Percentiles rank a stretch among this genome's conserved stretches.
These are phyloP conservation scores for Debaryomyces prosopidis DNA, from an alignment of 805 yeast species.

Conservation along the genomic window DNA sequence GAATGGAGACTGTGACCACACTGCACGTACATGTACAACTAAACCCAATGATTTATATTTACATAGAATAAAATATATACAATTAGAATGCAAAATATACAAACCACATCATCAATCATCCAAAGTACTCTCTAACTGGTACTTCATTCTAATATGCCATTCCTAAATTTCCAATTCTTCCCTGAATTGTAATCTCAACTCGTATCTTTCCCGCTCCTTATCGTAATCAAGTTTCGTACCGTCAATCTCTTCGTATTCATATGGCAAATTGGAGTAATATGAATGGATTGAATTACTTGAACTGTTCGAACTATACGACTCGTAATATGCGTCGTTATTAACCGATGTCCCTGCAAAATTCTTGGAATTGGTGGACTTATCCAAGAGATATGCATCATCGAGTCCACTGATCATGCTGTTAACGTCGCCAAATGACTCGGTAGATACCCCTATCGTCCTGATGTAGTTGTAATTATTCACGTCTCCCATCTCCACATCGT, in stretches of 20 bases:
- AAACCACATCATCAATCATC: too few relatives aligned
- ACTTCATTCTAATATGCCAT: not conserved
- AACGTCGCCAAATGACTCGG: not conserved
- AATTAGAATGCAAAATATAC: not conserved
- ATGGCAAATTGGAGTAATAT: slow-evolving; percentile 12
- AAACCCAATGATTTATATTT: too few relatives aligned
- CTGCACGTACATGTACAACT: too few relatives aligned
- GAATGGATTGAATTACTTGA: slow-evolving; percentile 26
- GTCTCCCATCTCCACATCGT: not conserved
- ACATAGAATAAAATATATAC: not conserved
- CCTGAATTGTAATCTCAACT: slow-evolving; percentile 39
- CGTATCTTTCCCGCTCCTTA: slow-evolving; percentile 36
- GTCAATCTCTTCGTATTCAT: not conserved
- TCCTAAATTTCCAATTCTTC: slow-evolving; percentile 27
- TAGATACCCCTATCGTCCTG: not conserved
- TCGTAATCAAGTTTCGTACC: slow-evolving; percentile 13
- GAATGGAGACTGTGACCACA: too few relatives aligned
- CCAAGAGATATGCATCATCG: slow-evolving; percentile 31
- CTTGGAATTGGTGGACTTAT: slow-evolving; percentile 19
- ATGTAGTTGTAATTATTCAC: not conserved
- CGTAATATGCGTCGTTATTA: slow-evolving; percentile 15
- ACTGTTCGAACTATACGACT: slow-evolving; percentile 20
- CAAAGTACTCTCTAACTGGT: not conserved
- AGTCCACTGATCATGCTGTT: slow-evolving; percentile 11
- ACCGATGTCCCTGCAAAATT: slow-evolving; percentile 25